Evolutionary conservation across 1,284 basidiomycete genomes (phyloP), one percentile per base, ranked within the genome.

Genomic region (Rhizoctonia solani): DNA sequence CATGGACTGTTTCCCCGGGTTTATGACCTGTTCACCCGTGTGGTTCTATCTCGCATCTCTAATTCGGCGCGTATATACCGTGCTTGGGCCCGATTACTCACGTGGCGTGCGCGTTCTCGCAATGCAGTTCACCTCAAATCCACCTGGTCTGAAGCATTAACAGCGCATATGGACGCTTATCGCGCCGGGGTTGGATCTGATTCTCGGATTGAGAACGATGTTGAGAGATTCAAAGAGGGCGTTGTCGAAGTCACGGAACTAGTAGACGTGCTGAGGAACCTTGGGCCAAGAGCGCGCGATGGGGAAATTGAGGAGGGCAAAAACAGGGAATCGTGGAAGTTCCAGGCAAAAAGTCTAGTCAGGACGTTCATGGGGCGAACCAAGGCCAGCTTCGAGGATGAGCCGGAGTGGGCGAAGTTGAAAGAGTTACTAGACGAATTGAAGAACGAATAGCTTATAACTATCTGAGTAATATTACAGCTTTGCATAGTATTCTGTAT

Each of bases 291-390:
- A 66, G 80, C 77, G 46, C 72, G 73, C 68, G 70, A 69, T 65
- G 69, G 70, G 29, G 56, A 25, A 11, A 8, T 5, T 11, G 11
- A 16, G 9, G 72, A 68, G 61, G 72, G 67, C 49, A 74, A 74
- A 63, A 79, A 79, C 69, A 77, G 79, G 72, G 78, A 77, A 13
- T 81, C 83, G 72, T 98, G 95, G 93, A 83, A 81, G 75, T 85
- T 92, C 75, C 93, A 96, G 78, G 93, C 89, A 42, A 83, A 90
- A 67, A 96, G 92, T 69, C 81, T 98, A 67, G 85, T 98, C 63
- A 82, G 95, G 74, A 90, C 88, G 46, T 98, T 98, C 76, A 85
- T 95, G 78, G 93, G 90, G 2, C 81, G 88, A 58, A 87, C 87
- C 70, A 85, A 80, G 75, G 89, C 89, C 21, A 70, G 72, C 66